Conservation (phyloP, 352 stramenopile genomes). For the Phytophthora pisi region DNA sequence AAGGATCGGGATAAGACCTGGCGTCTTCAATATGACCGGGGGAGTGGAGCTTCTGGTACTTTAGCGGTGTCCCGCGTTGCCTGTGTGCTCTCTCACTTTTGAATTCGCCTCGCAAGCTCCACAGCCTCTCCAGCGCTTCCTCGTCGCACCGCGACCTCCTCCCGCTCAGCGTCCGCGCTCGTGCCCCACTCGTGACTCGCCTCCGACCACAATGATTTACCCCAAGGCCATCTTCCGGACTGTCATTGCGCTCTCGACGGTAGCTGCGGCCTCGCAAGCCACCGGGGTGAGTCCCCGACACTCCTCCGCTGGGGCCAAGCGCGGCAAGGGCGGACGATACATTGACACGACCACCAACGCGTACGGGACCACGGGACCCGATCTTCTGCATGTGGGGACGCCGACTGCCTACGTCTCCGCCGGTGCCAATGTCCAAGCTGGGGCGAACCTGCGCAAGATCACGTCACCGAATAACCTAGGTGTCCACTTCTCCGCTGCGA, state of each 20-base stretch:
- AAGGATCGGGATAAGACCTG: constrained; percentile 24
- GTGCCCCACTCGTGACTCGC: constrained; percentile 24
- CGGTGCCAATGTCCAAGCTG: constrained; percentile 35
- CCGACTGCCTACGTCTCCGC: constrained; percentile 45
- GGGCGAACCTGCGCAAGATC: constrained; percentile 39
- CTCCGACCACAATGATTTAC: constrained; percentile 58
- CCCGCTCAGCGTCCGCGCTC: constrained; percentile 29
- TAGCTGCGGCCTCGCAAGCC: constrained; percentile 43
- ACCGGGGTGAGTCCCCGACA: constrained; percentile 32
- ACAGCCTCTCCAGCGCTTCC: constrained; percentile 24
- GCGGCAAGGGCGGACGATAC: constrained; percentile 28
- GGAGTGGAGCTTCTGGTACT: constrained; percentile 8
- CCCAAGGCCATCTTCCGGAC: constrained; percentile 59
- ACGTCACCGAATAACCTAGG: constrained; percentile 38
- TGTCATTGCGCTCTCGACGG: constrained; percentile 61
- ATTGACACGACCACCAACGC: constrained; percentile 40
- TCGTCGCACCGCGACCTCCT: constrained; percentile 19
- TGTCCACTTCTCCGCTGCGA: constrained; percentile 49
- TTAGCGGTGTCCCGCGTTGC: constrained; percentile 6
- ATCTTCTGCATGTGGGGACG: constrained; percentile 35
- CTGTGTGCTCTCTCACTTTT: constrained; percentile 24
- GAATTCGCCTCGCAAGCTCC: constrained; percentile 35
- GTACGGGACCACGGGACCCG: constrained; percentile 21
- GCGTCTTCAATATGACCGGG: constrained; percentile 28
- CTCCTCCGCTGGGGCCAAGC: constrained; percentile 23